phyloP scores from a whole-genome alignment of 2,329 filamentous ascomycete genomes.

The Tricladium varicosporioides region DNA sequence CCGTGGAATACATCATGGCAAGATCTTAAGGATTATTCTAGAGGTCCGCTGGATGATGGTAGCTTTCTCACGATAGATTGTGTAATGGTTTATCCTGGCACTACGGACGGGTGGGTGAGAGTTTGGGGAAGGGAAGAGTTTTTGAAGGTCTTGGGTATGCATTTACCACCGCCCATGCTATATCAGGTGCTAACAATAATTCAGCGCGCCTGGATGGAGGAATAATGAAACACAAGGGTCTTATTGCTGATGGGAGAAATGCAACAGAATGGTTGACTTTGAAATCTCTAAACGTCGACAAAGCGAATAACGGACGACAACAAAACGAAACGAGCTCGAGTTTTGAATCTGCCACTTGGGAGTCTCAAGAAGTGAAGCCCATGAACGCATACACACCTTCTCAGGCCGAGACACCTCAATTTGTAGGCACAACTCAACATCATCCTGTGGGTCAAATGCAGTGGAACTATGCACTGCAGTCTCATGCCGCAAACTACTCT shows the following conservation, averaged over 20 bases:
- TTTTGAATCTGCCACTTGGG: too few species aligned
- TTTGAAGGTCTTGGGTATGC: slow-evolving; percentile 19
- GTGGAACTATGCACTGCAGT: neutral
- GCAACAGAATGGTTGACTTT: slow-evolving; percentile 19
- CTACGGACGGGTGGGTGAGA: slow-evolving; percentile 25
- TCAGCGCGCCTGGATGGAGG: slow-evolving; percentile 24
- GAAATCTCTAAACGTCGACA: slow-evolving; percentile 1
- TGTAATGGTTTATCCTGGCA: slow-evolving; percentile 21
- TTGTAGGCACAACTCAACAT: too few species aligned
- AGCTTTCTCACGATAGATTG: slow-evolving; percentile 24
- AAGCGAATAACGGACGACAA: neutral
- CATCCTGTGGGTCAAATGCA: neutral
- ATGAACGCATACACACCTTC: too few species aligned
- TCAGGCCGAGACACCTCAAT: too few species aligned
- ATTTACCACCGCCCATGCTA: neutral
- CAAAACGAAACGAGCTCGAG: too few species aligned
- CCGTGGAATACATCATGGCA: slow-evolving; percentile 28
- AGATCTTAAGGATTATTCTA: slow-evolving; percentile 27
- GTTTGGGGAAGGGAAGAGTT: slow-evolving; percentile 24
- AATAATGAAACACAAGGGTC: slow-evolving; percentile 14
- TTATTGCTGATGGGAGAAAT: slow-evolving; percentile 28
- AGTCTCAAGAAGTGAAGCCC: too few species aligned
- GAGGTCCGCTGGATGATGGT: slow-evolving; percentile 18
- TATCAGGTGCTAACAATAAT: neutral
- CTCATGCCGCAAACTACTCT: neutral